phyloP scores from a whole-genome alignment of 352 stramenopile species.

The Pythium dissotocum region DNA sequence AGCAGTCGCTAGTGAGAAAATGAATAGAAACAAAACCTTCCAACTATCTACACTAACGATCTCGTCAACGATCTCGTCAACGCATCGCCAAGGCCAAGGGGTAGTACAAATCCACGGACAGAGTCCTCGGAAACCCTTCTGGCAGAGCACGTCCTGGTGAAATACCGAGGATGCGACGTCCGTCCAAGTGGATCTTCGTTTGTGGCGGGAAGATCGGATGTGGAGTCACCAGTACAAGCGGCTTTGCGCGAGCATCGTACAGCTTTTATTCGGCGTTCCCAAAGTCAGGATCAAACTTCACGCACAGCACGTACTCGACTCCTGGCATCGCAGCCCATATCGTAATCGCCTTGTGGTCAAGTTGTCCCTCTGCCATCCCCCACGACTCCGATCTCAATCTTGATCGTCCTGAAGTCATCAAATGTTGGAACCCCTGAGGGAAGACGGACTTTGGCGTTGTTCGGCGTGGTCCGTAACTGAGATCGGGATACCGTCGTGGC shows the following conservation, averaged over 20 bases:
- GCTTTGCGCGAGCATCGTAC: constrained; percentile 39
- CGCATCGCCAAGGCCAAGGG: constrained; percentile 32
- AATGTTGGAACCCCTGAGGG: constrained; percentile 36
- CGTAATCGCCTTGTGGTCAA: constrained; percentile 40
- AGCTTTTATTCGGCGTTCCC: constrained; percentile 42
- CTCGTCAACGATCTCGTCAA: constrained; percentile 8
- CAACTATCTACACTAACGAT: too few relatives aligned
- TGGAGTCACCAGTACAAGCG: constrained; percentile 33
- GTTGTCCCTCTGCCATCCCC: constrained; percentile 38
- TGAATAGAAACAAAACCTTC: not conserved
- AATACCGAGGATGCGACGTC: constrained; percentile 42
- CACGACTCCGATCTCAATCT: constrained; percentile 38
- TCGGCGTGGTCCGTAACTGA: constrained; percentile 36
- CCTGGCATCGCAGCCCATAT: constrained; percentile 38
- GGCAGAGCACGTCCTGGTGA: constrained; percentile 33
- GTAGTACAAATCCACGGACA: constrained; percentile 43
- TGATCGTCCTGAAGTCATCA: constrained; percentile 40
- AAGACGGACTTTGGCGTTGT: constrained; percentile 35
- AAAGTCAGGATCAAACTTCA: constrained; percentile 40
- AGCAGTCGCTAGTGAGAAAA: constrained; percentile 7
- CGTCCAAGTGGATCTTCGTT: constrained; percentile 38
- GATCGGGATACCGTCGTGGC: constrained; percentile 31
- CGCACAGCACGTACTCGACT: constrained; percentile 45
- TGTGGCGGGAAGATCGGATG: constrained; percentile 37
- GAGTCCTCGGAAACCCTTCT: constrained; percentile 29